Evolutionary conservation across 768 basidiomycete genomes (phyloP).

Genomic region (Leccinum longicurvipes): DNA sequence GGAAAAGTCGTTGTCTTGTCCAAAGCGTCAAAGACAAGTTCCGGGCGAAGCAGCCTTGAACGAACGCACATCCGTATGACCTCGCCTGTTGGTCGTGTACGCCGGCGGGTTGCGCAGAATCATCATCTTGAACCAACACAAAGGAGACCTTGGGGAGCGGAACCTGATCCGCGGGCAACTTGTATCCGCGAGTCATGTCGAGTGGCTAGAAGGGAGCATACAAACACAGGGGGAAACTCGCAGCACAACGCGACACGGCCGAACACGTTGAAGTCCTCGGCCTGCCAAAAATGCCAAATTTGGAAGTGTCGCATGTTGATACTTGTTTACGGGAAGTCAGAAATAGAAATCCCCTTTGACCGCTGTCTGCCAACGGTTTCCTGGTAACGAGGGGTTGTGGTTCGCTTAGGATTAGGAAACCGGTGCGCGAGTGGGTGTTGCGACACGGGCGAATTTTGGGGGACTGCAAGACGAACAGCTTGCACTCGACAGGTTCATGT

Average conservation of each 20-base stretch:
- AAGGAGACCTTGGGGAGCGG: conserved; percentile 67
- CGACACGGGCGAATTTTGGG: too few relatives aligned
- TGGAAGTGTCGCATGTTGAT: conserved; percentile 14
- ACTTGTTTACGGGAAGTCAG: conserved; percentile 6
- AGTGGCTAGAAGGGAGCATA: not conserved
- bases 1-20: conserved; percentile 60
- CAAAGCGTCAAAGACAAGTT: conserved; percentile 18
- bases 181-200: conserved; percentile 38
- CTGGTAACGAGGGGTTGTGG: too few relatives aligned
- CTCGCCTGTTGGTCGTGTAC: conserved; percentile 61
- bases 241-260: conserved; percentile 9
- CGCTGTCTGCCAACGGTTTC: not conserved
- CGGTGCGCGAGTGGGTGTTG: not conserved
- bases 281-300: conserved; percentile 15
- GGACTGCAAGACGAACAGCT: not conserved
- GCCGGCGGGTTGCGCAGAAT: conserved; percentile 56
- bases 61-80: conserved; percentile 69
- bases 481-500: not conserved
- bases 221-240: conserved; percentile 16
- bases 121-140: conserved; percentile 61
- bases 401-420: too few relatives aligned
- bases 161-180: conserved; percentile 34
- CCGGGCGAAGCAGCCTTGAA: not conserved
- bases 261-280: conserved; percentile 4
- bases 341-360: conserved; percentile 12